Evolutionary conservation across 306 rosid genomes (phyloP).

Genomic region (Prinsepia uniflora): DNA sequence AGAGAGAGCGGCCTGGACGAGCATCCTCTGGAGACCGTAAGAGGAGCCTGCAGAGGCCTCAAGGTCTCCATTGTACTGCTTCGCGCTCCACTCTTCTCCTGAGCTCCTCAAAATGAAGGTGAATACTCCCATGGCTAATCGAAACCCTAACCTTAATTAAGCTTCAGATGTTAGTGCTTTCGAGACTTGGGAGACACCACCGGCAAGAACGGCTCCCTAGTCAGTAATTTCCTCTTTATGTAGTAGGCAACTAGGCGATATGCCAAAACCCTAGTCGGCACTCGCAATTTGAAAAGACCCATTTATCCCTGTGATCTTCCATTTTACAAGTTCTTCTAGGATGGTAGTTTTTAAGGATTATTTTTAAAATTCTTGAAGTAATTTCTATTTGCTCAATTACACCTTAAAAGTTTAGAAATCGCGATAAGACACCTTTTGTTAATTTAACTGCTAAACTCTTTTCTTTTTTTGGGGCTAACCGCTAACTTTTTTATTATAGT

Average conservation of each 20-base stretch:
- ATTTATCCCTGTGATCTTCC: not conserved
- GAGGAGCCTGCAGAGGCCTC: conserved; percentile 62
- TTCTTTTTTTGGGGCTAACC: too few relatives aligned
- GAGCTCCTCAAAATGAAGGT: conserved; percentile 60
- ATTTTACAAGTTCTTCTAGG: too few relatives aligned
- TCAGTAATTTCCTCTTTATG: not conserved
- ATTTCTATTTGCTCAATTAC: too few relatives aligned
- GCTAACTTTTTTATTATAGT: too few relatives aligned
- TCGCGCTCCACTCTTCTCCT: conserved; percentile 69
- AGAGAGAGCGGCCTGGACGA: conserved; percentile 61
- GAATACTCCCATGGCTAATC: conserved; percentile 68
- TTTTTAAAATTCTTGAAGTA: too few relatives aligned
- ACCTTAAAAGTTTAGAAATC: too few relatives aligned
- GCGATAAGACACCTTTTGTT: too few relatives aligned
- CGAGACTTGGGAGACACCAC: not conserved
- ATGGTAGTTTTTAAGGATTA: not conserved
- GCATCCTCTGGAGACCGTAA: conserved; percentile 71
- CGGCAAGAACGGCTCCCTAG: not conserved
- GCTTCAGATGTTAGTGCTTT: not conserved
- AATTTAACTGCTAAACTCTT: too few relatives aligned
- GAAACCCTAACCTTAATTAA: conserved; percentile 6
- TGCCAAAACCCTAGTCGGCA: conserved; percentile 9
- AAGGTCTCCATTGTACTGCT: conserved; percentile 63
- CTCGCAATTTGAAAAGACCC: not conserved
- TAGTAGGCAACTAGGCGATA: not conserved